Percentiles rank a stretch among this genome's conserved stretches.
phyloP scores from a whole-genome alignment of 78 protist genomes.

The Speleostelium caveatum region DNA sequence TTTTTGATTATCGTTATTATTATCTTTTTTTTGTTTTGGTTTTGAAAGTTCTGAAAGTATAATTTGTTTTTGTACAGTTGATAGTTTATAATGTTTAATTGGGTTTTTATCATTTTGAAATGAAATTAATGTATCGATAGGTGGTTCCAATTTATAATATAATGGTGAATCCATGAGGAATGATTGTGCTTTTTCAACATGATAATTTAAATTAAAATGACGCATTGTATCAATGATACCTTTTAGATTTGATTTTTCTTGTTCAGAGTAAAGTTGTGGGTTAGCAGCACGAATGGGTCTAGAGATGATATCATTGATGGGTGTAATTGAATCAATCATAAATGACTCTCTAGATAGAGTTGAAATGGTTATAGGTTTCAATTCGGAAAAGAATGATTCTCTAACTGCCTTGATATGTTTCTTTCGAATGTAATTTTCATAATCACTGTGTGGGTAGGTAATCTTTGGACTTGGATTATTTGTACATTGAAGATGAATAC shows the following conservation, averaged over 20 bases:
- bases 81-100: conserved; percentile 1
- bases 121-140: conserved; percentile 8
- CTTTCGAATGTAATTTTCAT: conserved; percentile 11
- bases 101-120: neutral
- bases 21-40: conserved; percentile 11
- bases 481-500: conserved; percentile 45
- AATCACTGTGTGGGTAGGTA: conserved; percentile 17
- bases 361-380: neutral
- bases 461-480: conserved; percentile 18
- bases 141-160: conserved; percentile 42
- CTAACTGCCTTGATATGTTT: neutral
- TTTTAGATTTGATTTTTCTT: conserved; percentile 34
- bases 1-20: neutral
- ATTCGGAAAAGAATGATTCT: conserved; percentile 34
- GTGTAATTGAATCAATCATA: conserved; percentile 31
- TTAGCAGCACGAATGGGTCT: conserved; percentile 29
- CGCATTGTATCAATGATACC: conserved; percentile 39
- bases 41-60: conserved; percentile 11
- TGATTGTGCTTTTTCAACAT: too few species aligned
- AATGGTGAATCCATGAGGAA: neutral
- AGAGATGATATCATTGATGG: conserved; percentile 47
- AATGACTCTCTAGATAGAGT: neutral
- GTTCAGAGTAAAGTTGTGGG: conserved; percentile 27
- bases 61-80: conserved; percentile 60
- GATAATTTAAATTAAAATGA: conserved; percentile 15